Conservation (phyloP, 2,329 filamentous ascomycete genomes). For the Phaeophleospora eucalypticola region DNA sequence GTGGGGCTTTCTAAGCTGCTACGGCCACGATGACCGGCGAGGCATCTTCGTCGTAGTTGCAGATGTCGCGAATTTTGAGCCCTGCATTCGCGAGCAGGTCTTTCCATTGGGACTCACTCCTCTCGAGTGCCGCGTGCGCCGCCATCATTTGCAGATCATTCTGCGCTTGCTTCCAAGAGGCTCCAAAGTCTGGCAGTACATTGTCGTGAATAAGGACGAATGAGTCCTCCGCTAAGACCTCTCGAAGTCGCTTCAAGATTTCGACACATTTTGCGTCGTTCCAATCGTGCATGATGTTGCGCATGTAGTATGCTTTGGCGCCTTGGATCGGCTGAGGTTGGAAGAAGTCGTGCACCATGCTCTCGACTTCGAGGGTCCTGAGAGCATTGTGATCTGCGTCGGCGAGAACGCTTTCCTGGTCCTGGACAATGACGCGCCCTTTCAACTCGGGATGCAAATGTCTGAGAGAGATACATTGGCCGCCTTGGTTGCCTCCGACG, state of each 20-base stretch:
- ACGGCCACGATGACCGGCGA: conserved; percentile 8
- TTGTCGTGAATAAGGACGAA: conserved; percentile 9
- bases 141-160: conserved; percentile 16
- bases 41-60: conserved; percentile 1
- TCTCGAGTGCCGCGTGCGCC: conserved; percentile 9
- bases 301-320: conserved; percentile 28
- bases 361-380: background rate
- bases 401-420: conserved; percentile 6
- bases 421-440: conserved; percentile 19
- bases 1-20: background rate
- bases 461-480: conserved; percentile 7
- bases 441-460: conserved; percentile 5
- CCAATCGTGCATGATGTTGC: conserved; percentile 23
- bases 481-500: conserved; percentile 15
- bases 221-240: conserved; percentile 14
- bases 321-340: conserved; percentile 11
- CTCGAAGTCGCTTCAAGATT: conserved; percentile 15
- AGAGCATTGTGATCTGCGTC: conserved; percentile 1
- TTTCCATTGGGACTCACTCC: conserved; percentile 10
- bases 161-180: conserved; percentile 6
- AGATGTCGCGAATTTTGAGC: conserved; percentile 7
- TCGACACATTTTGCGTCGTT: conserved; percentile 14
- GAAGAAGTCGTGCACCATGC: conserved; percentile 12
- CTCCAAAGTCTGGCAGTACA: conserved; percentile 2
- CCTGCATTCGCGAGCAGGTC: conserved; percentile 9